Evolutionary conservation across 306 rosid species (phyloP).

Genomic region (Prunus fruticosa): DNA sequence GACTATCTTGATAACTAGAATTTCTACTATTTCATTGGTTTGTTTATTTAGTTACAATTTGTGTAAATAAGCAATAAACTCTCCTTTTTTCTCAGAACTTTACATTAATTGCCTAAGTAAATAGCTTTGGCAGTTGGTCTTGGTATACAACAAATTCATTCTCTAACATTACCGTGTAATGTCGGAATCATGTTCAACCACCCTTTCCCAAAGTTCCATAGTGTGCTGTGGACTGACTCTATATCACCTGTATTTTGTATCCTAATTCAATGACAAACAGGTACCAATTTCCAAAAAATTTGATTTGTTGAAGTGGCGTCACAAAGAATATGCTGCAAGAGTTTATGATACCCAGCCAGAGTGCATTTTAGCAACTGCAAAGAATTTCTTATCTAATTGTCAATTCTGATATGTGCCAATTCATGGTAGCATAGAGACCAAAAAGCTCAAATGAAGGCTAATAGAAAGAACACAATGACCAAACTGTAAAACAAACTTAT

Average conservation of each 20-base stretch:
- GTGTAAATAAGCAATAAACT: not conserved
- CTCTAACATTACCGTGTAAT: not conserved
- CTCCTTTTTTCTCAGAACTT: not conserved
- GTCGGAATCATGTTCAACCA: not conserved
- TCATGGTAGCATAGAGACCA: not conserved
- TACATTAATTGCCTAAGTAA: not conserved
- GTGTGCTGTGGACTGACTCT: not conserved
- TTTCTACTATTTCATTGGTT: constrained; percentile 2
- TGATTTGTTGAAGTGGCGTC: not conserved
- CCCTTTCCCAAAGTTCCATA: not conserved
- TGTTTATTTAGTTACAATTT: not conserved
- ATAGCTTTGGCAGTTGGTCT: not conserved
- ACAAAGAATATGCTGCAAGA: not conserved
- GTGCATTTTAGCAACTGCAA: not conserved
- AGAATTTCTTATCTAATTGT: not conserved
- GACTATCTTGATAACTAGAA: not conserved
- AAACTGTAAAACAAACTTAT: not conserved
- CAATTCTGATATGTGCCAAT: not conserved
- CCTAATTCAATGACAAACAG: not conserved
- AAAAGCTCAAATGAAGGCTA: not conserved
- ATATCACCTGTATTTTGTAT: not conserved
- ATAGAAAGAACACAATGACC: not conserved
- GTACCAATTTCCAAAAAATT: not conserved
- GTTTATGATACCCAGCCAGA: not conserved
- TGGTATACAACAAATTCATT: not conserved